These are phyloP conservation scores for Gnomoniopsis sp. DNA, from an alignment of 2,329 filamentous ascomycete species.

Conservation along the genomic window DNA sequence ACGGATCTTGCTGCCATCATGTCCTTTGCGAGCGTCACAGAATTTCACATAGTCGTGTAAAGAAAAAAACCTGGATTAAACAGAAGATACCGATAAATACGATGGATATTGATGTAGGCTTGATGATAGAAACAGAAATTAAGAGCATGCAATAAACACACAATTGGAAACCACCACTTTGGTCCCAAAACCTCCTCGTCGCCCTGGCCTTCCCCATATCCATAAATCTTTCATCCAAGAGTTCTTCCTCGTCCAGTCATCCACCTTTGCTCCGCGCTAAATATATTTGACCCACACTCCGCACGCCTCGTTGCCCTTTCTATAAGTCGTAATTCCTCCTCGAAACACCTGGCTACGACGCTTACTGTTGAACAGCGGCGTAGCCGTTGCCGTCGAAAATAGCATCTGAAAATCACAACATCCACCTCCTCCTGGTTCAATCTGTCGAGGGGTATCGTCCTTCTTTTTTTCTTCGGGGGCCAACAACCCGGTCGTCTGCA, in stretches of 20 bases:
- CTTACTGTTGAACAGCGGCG: background rate
- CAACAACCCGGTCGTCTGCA: background rate
- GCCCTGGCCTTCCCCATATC: background rate
- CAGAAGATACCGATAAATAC: background rate
- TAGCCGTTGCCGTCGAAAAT: background rate
- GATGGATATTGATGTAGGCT: background rate
- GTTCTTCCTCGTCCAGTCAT: background rate
- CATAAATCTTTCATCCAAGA: background rate
- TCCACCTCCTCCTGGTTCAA: background rate
- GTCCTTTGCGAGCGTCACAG: background rate
- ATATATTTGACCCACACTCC: background rate
- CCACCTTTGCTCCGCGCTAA: conserved; percentile 3
- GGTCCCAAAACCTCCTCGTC: background rate
- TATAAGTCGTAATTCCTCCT: background rate
- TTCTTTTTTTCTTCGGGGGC: background rate
- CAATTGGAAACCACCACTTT: conserved; percentile 1
- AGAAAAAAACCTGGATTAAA: background rate
- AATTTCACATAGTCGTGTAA: background rate
- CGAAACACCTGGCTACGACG: background rate
- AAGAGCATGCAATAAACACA: background rate
- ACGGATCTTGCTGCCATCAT: background rate
- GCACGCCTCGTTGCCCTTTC: background rate
- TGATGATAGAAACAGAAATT: conserved; percentile 2
- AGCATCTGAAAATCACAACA: background rate
- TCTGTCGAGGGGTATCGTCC: conserved; percentile 2